Evolutionary conservation across 1,284 basidiomycete species (phyloP), one percentile per base, ranked within the genome.

Genomic region (Anthracocystis walkeri): DNA sequence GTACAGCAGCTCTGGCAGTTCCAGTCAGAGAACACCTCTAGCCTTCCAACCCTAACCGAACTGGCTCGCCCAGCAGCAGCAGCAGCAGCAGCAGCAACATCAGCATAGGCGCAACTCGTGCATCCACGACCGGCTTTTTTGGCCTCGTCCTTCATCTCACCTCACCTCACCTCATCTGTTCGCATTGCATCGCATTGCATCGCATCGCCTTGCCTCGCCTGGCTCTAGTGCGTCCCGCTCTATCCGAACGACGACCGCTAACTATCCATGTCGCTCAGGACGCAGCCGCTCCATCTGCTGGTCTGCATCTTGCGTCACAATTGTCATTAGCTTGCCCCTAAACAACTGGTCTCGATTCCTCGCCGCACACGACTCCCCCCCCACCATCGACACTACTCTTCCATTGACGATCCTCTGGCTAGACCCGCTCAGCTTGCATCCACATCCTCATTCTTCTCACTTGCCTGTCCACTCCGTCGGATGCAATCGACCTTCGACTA

Each of bases 211-310:
- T 7, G 23, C 11, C 14, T 46, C 45, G 25, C 45, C 45, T 29
- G 6, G 45, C 10, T 4, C 11, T 18, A 27, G 20, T 48, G 25
- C 20, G 25, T 20, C n/a, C 33, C 33, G 33, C 33, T 29, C 45
- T 29, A 20, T 20, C 45, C 45, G 18, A 27, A 25, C 45, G 25
- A 46, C 45, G 25, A 23, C 58, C n/a, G 27, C 12, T 12, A 16
- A 58, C 44, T 12, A 16, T 65, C 44, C 20, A 38, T 44, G 45
- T 65, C 51, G 42, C 48, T 31, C 48, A 20, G 27, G 48, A 35
- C 53, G 33, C 48, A 41, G 31, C 44, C 49, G 35, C 54, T 61
- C 46, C 58, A 57, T 58, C 49, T 45, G 58, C 49, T 66, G 56
- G 35, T 40, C 49, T 46, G 51, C 57, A 35, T 27, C 27, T 35